Evolutionary conservation across 2,329 filamentous ascomycete species (phyloP).

Genomic region (Scedosporium aurantiacum): DNA sequence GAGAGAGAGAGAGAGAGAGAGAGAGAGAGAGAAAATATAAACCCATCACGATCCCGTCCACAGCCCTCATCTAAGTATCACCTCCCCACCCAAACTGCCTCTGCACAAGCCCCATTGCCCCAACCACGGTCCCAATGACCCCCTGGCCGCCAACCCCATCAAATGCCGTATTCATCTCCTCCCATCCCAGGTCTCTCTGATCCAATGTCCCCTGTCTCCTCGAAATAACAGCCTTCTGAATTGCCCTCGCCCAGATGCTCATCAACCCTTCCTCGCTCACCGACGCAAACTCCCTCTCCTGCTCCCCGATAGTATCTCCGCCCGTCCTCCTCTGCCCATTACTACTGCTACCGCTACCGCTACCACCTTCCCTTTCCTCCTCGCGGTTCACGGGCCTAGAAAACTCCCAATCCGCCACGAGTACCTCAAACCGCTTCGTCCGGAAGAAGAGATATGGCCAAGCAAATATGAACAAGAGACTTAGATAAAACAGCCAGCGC

Average conservation of each 20-base stretch:
- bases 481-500: conserved; percentile 52
- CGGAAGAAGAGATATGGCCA: conserved; percentile 61
- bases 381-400: conserved; percentile 22
- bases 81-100: conserved; percentile 42
- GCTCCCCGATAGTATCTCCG: conserved; percentile 13
- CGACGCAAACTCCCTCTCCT: conserved; percentile 36
- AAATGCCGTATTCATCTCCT: conserved; percentile 2
- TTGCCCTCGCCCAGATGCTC: conserved; percentile 48
- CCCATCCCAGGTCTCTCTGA: conserved; percentile 27
- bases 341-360: not conserved
- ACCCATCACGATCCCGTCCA: not conserved
- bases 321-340: conserved; percentile 4
- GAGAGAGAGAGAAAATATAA: too few species aligned
- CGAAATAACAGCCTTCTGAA: conserved; percentile 47
- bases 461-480: conserved; percentile 56
- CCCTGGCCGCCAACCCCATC: conserved; percentile 24
- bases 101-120: conserved; percentile 41
- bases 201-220: conserved; percentile 44
- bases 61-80: not conserved
- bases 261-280: conserved; percentile 51
- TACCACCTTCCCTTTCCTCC: conserved; percentile 11
- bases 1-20: too few species aligned
- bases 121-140: conserved; percentile 35
- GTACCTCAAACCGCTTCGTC: conserved; percentile 57
- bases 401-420: conserved; percentile 49